Conservation (phyloP, 441 rosid genomes). For the Populus trichocarpa region DNA sequence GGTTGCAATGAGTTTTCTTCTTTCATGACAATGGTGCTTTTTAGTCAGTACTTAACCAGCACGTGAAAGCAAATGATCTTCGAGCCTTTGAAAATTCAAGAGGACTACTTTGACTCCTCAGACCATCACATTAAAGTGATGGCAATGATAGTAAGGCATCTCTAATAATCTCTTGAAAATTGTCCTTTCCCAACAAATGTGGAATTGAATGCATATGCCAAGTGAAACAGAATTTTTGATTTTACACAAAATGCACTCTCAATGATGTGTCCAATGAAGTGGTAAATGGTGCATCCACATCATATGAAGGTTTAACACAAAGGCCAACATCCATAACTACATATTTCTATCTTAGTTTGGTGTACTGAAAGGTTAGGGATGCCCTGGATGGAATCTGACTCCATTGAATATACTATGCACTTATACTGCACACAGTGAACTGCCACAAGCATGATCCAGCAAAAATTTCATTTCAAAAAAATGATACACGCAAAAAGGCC, state of each 20-base stretch:
- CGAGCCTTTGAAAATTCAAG: background rate
- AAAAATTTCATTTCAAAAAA: background rate
- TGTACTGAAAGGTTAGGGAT: background rate
- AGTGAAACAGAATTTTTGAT: background rate
- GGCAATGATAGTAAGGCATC: background rate
- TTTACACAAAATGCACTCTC: background rate
- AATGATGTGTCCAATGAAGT: background rate
- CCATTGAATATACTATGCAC: background rate
- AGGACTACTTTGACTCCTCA: background rate
- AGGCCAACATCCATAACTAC: background rate
- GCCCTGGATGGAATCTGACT: background rate
- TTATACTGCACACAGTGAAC: background rate
- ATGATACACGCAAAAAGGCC: background rate
- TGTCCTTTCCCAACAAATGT: background rate
- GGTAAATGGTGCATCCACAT: background rate
- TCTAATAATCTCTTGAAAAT: background rate
- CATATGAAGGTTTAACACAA: background rate
- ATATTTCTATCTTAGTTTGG: background rate
- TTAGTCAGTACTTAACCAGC: background rate
- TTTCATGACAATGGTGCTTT: background rate
- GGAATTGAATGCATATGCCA: background rate
- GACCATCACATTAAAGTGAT: background rate
- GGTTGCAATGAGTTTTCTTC: background rate
- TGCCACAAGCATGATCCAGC: background rate
- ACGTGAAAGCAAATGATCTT: background rate